Evolutionary conservation across 1,284 basidiomycete genomes (phyloP).

Genomic region (Acaromyces ingoldii): DNA sequence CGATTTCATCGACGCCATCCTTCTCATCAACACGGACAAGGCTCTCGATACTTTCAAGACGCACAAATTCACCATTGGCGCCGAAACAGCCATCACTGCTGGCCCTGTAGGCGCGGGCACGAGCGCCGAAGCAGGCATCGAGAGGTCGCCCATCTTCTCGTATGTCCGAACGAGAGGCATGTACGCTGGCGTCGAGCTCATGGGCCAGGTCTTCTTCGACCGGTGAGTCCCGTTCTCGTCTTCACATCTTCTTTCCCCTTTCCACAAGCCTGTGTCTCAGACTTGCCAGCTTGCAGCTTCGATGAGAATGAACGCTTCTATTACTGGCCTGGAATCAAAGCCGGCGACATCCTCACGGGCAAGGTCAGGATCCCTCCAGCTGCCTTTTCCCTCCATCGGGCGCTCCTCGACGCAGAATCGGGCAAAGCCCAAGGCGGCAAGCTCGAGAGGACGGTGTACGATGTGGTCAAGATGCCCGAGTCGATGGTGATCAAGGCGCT

Average conservation of each 20-base stretch:
- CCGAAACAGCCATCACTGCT: slow-evolving; percentile 56
- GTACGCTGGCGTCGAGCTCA: slow-evolving; percentile 49
- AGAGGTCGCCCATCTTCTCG: slow-evolving; percentile 41
- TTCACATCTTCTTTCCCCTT: too few species aligned
- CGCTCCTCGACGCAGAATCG: slow-evolving; percentile 56
- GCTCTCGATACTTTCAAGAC: slow-evolving; percentile 56
- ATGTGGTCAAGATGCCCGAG: slow-evolving; percentile 17
- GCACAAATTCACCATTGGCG: slow-evolving; percentile 57
- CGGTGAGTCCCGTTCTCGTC: too few species aligned
- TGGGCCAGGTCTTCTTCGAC: slow-evolving; percentile 38
- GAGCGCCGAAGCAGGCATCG: slow-evolving; percentile 54
- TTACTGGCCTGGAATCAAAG: slow-evolving; percentile 47
- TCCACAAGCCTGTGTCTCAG: too few species aligned
- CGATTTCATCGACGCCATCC: slow-evolving; percentile 41
- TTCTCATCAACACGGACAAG: slow-evolving; percentile 51
- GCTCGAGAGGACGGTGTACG: slow-evolving; percentile 41
- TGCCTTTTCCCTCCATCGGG: slow-evolving; percentile 53
- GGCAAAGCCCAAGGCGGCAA: slow-evolving; percentile 55
- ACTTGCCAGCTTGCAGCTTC: too few species aligned
- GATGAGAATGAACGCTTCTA: slow-evolving; percentile 49
- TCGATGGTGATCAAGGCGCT: slow-evolving; percentile 12
- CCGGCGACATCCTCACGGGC: slow-evolving; percentile 38
- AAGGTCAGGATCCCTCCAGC: slow-evolving; percentile 52
- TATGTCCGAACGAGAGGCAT: slow-evolving; percentile 49
- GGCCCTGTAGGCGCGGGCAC: slow-evolving; percentile 58